These are phyloP conservation scores for Botrytis medusae DNA, from an alignment of 2,329 filamentous ascomycete genomes.

Conservation along the genomic window DNA sequence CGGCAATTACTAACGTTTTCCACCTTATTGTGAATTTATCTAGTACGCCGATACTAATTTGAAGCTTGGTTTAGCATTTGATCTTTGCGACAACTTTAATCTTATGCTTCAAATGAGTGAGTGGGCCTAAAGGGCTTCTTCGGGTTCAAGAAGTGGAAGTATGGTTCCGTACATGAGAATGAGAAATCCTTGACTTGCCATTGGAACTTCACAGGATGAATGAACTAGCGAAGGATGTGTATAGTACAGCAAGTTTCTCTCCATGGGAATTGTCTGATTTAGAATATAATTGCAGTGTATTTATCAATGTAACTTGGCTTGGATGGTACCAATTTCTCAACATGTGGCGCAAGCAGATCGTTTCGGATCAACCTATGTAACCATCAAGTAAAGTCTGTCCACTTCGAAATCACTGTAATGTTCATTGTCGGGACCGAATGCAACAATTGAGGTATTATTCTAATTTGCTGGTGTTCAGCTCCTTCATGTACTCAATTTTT, in stretches of 20 bases:
- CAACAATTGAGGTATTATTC: neutral
- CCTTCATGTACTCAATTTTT: neutral
- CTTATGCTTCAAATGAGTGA: neutral
- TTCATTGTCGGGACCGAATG: neutral
- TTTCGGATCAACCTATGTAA: neutral
- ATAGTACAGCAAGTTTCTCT: neutral
- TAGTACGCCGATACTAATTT: neutral
- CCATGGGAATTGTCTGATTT: neutral
- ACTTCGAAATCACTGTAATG: neutral
- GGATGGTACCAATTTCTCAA: neutral
- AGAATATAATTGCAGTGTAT: neutral
- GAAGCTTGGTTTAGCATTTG: neutral
- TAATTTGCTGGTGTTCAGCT: constrained; percentile 4
- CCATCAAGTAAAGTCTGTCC: neutral
- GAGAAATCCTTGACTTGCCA: neutral
- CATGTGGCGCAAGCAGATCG: neutral
- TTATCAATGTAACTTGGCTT: neutral
- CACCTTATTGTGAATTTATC: neutral
- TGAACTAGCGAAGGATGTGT: neutral
- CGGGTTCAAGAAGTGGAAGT: neutral
- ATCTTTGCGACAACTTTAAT: neutral
- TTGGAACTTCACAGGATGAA: neutral
- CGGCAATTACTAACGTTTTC: neutral
- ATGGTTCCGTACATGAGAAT: neutral
- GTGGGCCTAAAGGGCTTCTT: neutral